Evolutionary conservation across 495 filamentous ascomycete genomes (phyloP), one percentile per base, ranked within the genome.

Genomic region (Penicillium antarcticum): DNA sequence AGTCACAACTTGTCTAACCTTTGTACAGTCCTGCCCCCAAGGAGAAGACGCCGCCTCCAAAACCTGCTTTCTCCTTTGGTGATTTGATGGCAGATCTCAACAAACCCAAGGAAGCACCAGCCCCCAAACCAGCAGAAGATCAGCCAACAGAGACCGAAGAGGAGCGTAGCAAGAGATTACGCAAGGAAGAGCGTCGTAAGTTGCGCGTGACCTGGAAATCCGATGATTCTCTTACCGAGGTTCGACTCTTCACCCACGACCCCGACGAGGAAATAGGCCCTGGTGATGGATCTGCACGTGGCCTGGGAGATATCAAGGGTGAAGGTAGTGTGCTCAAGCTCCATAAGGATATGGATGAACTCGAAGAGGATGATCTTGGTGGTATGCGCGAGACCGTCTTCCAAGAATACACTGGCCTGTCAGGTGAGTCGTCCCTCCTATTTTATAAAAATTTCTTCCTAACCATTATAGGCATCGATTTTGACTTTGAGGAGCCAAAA

Each of bases 261-360:
- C 87, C 85, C 2, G 87, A 91, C 18, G 89, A 95, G 63, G 87
- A 94, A 48, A 72, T 85, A 51, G 85, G 84, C n/a, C 85, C 84
- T 8, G 78, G 83, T 21, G 77, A 80, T 52, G 84, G 78, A 45
- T 80, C 84, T 68, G 68, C 83, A 31, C 80, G 84, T 33, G 86
- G 91, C 68, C 81, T 79, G 2, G 79, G 80, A 33, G 88, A 92
- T 55, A 81, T 86, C 42, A 82, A 83, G 24, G 80, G 80, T 16
- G 91, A 96, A 71, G 89, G 90, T 26, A 86, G 86, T 53, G 86
- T 88, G 63, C 80, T 94, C 57, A 94, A 91, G 65, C 80, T 87
- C 46, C 85, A 85, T 56, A 77, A 74, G 58, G 80, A 84, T 43
- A 61, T 81, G 58, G 79, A 80, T 33, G 72, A 80, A 2, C 64